Conservation (phyloP, 768 basidiomycete species). For the Melanogaster broomeanus region DNA sequence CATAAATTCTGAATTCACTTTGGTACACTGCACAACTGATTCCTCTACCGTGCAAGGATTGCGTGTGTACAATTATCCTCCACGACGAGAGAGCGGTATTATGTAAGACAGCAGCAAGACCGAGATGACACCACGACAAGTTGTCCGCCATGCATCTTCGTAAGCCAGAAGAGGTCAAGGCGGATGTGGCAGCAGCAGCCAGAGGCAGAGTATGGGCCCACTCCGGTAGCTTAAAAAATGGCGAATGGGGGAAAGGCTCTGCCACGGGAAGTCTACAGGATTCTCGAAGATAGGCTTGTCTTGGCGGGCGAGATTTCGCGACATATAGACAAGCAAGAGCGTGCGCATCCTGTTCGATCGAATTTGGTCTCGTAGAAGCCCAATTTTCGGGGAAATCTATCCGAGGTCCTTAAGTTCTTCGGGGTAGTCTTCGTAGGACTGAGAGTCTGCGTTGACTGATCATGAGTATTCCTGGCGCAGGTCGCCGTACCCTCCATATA, state of each 20-base stretch:
- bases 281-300: slow-evolving; percentile 23
- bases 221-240: not conserved
- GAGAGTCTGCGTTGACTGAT: slow-evolving; percentile 19
- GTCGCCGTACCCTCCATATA: no score
- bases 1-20: slow-evolving; percentile 30
- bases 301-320: slow-evolving; percentile 20
- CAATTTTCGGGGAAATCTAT: no score
- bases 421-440: slow-evolving; percentile 32
- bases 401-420: slow-evolving; percentile 16
- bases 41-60: no score
- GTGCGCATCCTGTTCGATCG: slow-evolving; percentile 26
- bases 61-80: no score
- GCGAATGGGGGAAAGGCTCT: slow-evolving; percentile 10
- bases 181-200: not conserved
- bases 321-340: slow-evolving; percentile 27
- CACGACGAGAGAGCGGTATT: no score
- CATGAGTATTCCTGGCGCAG: no score
- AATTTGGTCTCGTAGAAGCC: no score
- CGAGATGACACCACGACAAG: slow-evolving; percentile 21
- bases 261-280: slow-evolving; percentile 18
- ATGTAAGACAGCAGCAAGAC: no score
- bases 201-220: not conserved
- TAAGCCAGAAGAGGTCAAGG: slow-evolving; percentile 14
- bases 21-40: no score
- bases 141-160: slow-evolving; percentile 25